Evolutionary conservation across 805 yeast species (phyloP), one percentile per base, ranked within the genome.

Genomic region (Saturnispora gosingensis): DNA sequence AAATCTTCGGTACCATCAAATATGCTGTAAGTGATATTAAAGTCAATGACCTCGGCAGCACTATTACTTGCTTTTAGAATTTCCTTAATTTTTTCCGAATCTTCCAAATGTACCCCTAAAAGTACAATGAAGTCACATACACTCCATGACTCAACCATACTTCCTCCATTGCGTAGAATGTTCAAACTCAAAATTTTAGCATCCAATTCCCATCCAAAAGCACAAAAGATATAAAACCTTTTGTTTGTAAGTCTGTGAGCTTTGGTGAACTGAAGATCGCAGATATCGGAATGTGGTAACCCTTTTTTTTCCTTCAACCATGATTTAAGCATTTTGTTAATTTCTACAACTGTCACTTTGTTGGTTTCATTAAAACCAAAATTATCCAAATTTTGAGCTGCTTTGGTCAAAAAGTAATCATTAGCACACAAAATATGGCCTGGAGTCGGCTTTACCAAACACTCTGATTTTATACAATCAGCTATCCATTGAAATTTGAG

Each of bases 401-500:
- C 65, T 22, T 71, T 55, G 0, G 50, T 53, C 3, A 15, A 15
- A 13, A 44, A 18, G 2, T 36, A 40, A 30, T 45, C 49, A n/a
- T 39, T 49, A 1, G 52, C 55, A 2, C 30, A 8, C 25, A 76
- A 74, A 38, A 83, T 69, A 59, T 87, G 83, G 20, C 64, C 60
- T 0, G 87, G 85, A 57, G 86, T 95, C 6, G 85, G 57, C 2
- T 73, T 74, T 0, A 87, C 64, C 2, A 80, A 45, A 2, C 58
- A 48, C 1, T 63, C 59, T 13, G 69, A 62, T 16, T 63, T 59
- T 2, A 86, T 67, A 58, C 93, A 81, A 56, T 86, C 90, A 44
- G 80, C 70, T 5, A 88, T 62, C 96, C 96, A 91, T 30, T 67
- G 63, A 0, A 95, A 88, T 48, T 67, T 73, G 7, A 88, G 61